Conservation (phyloP, 176 grass and related monocot genomes). For the bread wheat (Triticum aestivum) region DNA sequence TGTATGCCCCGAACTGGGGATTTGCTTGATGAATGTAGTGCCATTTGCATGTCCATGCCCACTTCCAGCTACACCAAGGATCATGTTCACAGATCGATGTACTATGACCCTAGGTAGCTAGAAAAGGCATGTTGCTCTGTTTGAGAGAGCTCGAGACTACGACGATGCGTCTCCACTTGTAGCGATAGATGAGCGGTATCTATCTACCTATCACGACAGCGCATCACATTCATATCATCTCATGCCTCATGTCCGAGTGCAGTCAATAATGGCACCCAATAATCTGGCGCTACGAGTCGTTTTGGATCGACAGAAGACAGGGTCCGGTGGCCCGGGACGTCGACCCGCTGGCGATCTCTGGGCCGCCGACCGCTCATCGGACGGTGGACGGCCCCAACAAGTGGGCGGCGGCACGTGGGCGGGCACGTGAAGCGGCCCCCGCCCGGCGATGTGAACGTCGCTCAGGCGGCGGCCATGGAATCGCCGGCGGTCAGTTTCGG, state of each 20-base stretch:
- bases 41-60: background rate
- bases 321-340: background rate
- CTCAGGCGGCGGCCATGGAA: background rate
- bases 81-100: background rate
- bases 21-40: background rate
- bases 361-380: background rate
- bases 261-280: constrained; percentile 37
- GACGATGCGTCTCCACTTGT: background rate
- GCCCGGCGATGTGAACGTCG: constrained; percentile 7
- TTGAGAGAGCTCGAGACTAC: background rate
- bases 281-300: background rate
- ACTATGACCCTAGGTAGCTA: background rate
- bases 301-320: constrained; percentile 2
- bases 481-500: constrained; percentile 27
- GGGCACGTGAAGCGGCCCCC: constrained; percentile 37
- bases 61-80: background rate
- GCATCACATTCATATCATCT: constrained; percentile 3
- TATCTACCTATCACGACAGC: background rate
- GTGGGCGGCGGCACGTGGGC: constrained; percentile 18
- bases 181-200: background rate
- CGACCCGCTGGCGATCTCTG: background rate
- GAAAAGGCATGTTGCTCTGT: background rate
- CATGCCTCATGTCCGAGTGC: background rate
- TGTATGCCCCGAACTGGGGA: background rate
- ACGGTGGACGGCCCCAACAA: background rate